Conservation (phyloP, 768 basidiomycete species). For the Clathrus columnatus region DNA sequence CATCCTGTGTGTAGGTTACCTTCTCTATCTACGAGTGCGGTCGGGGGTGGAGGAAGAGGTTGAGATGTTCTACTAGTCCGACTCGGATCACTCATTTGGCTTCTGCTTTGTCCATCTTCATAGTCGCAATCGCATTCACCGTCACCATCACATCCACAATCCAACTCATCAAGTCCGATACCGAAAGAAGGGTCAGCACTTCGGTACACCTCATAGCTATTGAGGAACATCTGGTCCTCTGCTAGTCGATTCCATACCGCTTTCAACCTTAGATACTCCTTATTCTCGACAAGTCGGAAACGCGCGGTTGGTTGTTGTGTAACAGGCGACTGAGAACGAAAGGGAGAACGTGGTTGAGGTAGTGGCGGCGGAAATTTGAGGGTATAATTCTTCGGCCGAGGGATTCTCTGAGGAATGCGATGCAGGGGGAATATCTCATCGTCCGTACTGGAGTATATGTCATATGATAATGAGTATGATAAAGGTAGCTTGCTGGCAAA, state of each 20-base stretch:
- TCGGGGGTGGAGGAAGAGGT: neutral
- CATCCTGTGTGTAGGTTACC: neutral
- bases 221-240: constrained; percentile 32
- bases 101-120: neutral
- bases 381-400: constrained; percentile 34
- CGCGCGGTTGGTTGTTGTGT: constrained; percentile 25
- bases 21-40: neutral
- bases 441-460: neutral
- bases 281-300: constrained; percentile 52
- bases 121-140: neutral
- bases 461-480: neutral
- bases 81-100: neutral
- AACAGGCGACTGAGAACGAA: constrained; percentile 20
- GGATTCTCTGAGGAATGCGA: neutral
- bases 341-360: constrained; percentile 15
- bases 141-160: neutral
- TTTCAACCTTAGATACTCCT: constrained; percentile 45
- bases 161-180: neutral
- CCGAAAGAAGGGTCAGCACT: too few species aligned
- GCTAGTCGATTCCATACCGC: constrained; percentile 52
- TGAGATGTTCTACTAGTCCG: neutral
- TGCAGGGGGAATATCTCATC: neutral
- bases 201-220: too few species aligned
- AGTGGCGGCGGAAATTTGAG: constrained; percentile 33
- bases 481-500: neutral